Conservation (phyloP, 371 early-diverging fungal genomes). For the Mucor racemosus region DNA sequence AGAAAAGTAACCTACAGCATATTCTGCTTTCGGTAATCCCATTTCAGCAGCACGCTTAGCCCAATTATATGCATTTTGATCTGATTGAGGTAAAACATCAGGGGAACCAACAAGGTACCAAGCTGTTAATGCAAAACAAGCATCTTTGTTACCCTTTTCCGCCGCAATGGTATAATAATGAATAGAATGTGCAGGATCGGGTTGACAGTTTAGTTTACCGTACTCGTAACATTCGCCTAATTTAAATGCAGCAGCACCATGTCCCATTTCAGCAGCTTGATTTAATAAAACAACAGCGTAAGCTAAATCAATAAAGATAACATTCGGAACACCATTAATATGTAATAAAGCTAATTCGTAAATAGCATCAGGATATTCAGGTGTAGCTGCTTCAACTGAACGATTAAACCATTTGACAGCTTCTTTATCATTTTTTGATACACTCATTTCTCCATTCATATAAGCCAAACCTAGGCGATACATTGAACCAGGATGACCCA, state of each 20-base stretch:
- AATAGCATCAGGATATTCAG: conserved; percentile 78
- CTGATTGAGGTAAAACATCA: conserved; percentile 79
- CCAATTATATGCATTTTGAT: conserved; percentile 89
- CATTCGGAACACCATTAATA: conserved; percentile 71
- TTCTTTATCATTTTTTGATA: conserved; percentile 67
- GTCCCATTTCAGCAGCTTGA: conserved; percentile 78
- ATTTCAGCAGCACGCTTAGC: conserved; percentile 86
- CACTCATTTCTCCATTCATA: conserved; percentile 73
- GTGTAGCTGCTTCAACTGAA: conserved; percentile 74
- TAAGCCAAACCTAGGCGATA: conserved; percentile 77
- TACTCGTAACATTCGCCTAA: conserved; percentile 84
- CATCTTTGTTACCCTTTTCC: conserved; percentile 87
- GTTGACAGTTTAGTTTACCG: conserved; percentile 68
- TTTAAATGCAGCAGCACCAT: conserved; percentile 77
- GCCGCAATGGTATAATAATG: conserved; percentile 83
- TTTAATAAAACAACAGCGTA: conserved; percentile 78
- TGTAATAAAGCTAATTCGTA: conserved; percentile 80
- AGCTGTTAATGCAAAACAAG: conserved; percentile 86
- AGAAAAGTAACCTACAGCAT: conserved; percentile 86
- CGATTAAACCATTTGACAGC: conserved; percentile 84
- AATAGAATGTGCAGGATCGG: conserved; percentile 71
- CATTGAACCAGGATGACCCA: conserved; percentile 79
- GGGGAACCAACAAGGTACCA: conserved; percentile 90
- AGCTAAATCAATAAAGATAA: conserved; percentile 73
- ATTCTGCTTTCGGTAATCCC: conserved; percentile 85